These are phyloP conservation scores for Plectosphaerella sp. DNA, from an alignment of 2,329 filamentous ascomycete species.

Conservation along the genomic window DNA sequence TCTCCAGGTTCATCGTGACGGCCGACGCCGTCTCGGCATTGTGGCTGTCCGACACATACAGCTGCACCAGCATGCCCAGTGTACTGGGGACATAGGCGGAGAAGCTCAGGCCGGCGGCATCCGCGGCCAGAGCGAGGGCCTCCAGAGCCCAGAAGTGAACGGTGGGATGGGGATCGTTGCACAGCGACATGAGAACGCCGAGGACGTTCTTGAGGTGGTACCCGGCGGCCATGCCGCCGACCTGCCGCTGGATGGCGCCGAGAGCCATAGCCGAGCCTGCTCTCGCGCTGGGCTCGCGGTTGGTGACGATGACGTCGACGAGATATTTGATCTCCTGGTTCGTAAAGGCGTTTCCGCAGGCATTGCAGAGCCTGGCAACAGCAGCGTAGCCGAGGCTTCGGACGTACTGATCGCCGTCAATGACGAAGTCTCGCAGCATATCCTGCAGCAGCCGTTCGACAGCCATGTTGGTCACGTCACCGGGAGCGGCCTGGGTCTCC, in stretches of 20 bases:
- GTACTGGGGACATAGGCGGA: constrained; percentile 86
- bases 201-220: constrained; percentile 96
- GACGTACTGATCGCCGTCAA: constrained; percentile 80
- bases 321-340: constrained; percentile 86
- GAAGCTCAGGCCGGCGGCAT: constrained; percentile 89
- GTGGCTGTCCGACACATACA: constrained; percentile 89
- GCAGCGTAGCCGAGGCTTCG: constrained; percentile 82
- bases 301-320: constrained; percentile 89
- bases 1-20: constrained; percentile 84
- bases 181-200: constrained; percentile 96
- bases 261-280: constrained; percentile 93
- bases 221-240: constrained; percentile 95
- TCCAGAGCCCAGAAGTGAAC: constrained; percentile 97
- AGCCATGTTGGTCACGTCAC: constrained; percentile 67
- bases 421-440: constrained; percentile 65
- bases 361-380: constrained; percentile 77
- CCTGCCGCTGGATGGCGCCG: constrained; percentile 88
- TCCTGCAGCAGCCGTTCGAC: constrained; percentile 85
- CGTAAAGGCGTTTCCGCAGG: constrained; percentile 83
- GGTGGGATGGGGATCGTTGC: constrained; percentile 88
- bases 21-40: constrained; percentile 76
- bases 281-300: constrained; percentile 87
- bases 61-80: constrained; percentile 87
- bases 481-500: constrained; percentile 68
- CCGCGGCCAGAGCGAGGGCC: constrained; percentile 78